Evolutionary conservation across 2,329 filamentous ascomycete genomes (phyloP).

Genomic region (Cladosporium sp.): DNA sequence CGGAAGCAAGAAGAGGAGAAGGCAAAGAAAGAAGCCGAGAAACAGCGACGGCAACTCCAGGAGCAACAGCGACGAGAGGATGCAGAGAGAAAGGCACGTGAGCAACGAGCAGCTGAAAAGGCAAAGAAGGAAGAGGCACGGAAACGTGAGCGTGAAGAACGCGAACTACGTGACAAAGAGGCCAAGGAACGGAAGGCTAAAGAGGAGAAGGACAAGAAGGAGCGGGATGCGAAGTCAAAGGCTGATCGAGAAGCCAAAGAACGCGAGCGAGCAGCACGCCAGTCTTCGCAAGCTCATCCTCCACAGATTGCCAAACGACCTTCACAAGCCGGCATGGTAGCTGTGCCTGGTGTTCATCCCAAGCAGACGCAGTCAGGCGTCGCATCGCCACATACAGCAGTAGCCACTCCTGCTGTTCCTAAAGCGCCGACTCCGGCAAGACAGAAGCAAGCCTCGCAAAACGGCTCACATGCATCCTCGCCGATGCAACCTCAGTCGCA

Average conservation of each 20-base stretch:
- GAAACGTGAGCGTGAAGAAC: constrained; percentile 69
- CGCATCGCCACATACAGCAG: constrained; percentile 73
- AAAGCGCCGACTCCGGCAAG: constrained; percentile 79
- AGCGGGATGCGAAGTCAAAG: constrained; percentile 55
- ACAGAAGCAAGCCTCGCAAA: constrained; percentile 72
- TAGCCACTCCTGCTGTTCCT: constrained; percentile 75
- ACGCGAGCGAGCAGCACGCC: constrained; percentile 27
- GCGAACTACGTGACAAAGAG: constrained; percentile 66
- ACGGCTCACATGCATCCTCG: constrained; percentile 65
- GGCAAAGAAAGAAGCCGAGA: constrained; percentile 78
- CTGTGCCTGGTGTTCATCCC: constrained; percentile 50
- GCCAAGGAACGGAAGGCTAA: constrained; percentile 63
- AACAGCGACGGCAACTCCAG: constrained; percentile 71
- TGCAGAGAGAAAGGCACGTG: constrained; percentile 75
- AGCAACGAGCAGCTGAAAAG: constrained; percentile 76
- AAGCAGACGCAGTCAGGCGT: constrained; percentile 52
- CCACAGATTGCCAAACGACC: constrained; percentile 51
- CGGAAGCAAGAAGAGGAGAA: constrained; percentile 88
- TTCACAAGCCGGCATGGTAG: constrained; percentile 54
- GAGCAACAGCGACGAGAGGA: constrained; percentile 83
- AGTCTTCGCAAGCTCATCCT: constrained; percentile 36
- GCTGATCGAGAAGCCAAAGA: constrained; percentile 35
- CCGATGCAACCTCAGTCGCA: constrained; percentile 62
- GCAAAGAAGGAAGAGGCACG: constrained; percentile 67
- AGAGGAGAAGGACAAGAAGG: constrained; percentile 54